Base-by-base conservation (phyloP, 805 yeast species). In the Ogataea pignaliae region DNA sequence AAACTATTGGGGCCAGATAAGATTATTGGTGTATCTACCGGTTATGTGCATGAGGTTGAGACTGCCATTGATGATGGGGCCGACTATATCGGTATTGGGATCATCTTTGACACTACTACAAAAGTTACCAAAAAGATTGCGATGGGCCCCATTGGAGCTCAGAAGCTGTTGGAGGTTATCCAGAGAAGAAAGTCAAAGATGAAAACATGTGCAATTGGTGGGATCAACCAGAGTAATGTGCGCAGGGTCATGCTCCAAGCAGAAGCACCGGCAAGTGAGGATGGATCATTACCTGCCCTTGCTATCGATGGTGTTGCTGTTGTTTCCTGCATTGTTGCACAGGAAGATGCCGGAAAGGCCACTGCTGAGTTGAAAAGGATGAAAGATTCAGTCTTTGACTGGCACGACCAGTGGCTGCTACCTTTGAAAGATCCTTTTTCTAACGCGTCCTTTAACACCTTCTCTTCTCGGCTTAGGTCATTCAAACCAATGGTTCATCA, bases 41-140 rank as follows among this genome's bases (percentile, higher is more conserved):
- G 83, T 8, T 70, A 72, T 29, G 71, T 71, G 0, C 71, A 70
- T 4, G 95, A 88, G 57, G 73, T 79, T 1, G 56, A 65, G 28
- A 64, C 59, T 16, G 88, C 79, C 0, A 65, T 78, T 36, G 57
- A 63, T 10, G 74, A 72, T 32, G 72, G 65, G 10, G 69, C 73
- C 11, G 96, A 89, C 60, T 89, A 89, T 58, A 78, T 89, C 42
- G 97, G 97, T 0, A 72, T 89, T 47, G 91, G 97, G 3, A 80
- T 91, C 7, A 76, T 86, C 3, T 90, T 75, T 59, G 77, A 78
- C 13, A 89, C 97, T 0, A 55, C 60, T 9, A 89, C 97, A 1
- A 89, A 89, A 54, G 64, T 74, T 43, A 64, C 79, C 28, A 71
- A 70, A 38, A 72, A 73, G 41, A 49, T 61, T 3, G 85, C 85